Evolutionary conservation across 2,329 filamentous ascomycete genomes (phyloP).

Genomic region (Paramyrothecium roridum): DNA sequence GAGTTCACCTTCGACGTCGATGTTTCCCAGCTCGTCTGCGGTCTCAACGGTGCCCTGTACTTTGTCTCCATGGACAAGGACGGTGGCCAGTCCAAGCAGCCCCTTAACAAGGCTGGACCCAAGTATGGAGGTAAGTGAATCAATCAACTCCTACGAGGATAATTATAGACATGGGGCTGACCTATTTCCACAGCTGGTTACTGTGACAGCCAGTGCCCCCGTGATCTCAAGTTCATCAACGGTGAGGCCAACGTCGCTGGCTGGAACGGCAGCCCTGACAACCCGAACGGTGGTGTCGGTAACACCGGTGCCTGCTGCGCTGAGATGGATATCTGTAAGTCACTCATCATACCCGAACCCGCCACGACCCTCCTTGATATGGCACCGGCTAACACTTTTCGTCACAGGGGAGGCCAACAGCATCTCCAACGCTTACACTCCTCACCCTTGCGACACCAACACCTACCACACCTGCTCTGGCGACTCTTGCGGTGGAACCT

Average conservation of each 20-base stretch:
- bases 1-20: constrained; percentile 71
- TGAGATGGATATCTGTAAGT: constrained; percentile 50
- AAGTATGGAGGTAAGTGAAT: constrained; percentile 43
- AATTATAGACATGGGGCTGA: neutral
- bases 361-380: neutral
- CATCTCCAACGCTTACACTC: constrained; percentile 59
- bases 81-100: constrained; percentile 46
- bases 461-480: constrained; percentile 47
- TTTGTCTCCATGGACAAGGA: constrained; percentile 56
- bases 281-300: constrained; percentile 48
- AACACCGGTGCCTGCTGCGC: constrained; percentile 51
- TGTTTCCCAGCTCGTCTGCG: constrained; percentile 62
- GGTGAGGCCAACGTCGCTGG: constrained; percentile 47
- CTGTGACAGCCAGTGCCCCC: constrained; percentile 45
- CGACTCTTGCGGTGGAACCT: constrained; percentile 47
- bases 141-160: neutral
- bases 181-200: constrained; percentile 32
- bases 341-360: neutral
- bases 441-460: constrained; percentile 54
- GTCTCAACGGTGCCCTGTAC: constrained; percentile 67
- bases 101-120: constrained; percentile 45
- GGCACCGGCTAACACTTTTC: neutral
- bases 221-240: constrained; percentile 51
- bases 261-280: constrained; percentile 44
- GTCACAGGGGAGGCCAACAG: constrained; percentile 53